phyloP scores from a whole-genome alignment of 106 monocot genomes.

The Dactylorhiza incarnata region DNA sequence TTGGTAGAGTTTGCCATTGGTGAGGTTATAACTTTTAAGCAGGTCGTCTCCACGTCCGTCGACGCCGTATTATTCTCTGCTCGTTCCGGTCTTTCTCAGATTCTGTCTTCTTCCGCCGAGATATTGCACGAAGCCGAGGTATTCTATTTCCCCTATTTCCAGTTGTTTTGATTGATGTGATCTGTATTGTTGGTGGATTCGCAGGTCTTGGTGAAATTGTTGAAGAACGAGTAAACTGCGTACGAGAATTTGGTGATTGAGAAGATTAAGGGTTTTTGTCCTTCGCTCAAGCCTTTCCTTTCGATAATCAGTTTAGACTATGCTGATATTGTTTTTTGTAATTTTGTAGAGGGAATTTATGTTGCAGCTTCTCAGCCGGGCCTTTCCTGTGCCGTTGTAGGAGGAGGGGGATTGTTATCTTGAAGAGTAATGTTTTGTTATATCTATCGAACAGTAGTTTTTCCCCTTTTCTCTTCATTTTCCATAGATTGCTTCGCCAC shows the following conservation, averaged over 20 bases:
- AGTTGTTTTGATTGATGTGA: slow-evolving; percentile 6
- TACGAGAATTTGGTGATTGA: slow-evolving; percentile 37
- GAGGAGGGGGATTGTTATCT: slow-evolving; percentile 40
- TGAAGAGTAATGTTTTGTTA: slow-evolving; percentile 32
- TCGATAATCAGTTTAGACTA: background rate
- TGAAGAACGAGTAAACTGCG: slow-evolving; percentile 22
- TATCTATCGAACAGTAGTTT: background rate
- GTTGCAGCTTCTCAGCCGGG: slow-evolving; percentile 45
- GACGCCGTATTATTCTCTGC: slow-evolving; percentile 23
- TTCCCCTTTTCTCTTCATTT: background rate
- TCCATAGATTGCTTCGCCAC: background rate
- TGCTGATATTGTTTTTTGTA: background rate
- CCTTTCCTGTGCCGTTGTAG: slow-evolving; percentile 31
- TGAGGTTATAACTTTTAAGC: slow-evolving; percentile 21
- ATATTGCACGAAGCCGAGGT: slow-evolving; percentile 33
- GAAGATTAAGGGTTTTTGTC: slow-evolving; percentile 58
- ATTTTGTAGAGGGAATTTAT: slow-evolving; percentile 48
- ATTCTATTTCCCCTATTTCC: background rate
- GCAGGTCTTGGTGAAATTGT: slow-evolving; percentile 25
- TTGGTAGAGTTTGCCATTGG: slow-evolving; percentile 34
- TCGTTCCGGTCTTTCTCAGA: slow-evolving; percentile 24
- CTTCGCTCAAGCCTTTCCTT: background rate
- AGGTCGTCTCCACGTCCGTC: slow-evolving; percentile 10
- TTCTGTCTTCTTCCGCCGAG: slow-evolving; percentile 22
- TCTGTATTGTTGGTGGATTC: background rate